Conservation (phyloP, 2,329 filamentous ascomycete species). For the Aspergillus quadrilineatus region DNA sequence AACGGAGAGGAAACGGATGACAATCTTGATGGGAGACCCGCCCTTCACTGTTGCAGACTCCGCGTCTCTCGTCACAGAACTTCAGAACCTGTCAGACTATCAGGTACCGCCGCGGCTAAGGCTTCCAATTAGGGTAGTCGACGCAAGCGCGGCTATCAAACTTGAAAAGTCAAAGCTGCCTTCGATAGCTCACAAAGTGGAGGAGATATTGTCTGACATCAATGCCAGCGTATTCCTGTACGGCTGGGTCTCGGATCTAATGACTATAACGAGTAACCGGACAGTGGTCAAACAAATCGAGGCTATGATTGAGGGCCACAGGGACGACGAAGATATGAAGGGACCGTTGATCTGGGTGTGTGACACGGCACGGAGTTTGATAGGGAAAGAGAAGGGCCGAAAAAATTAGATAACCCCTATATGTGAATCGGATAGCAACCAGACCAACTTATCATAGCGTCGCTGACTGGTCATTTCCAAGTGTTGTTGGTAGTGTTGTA, state of each 20-base stretch:
- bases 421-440: neutral
- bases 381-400: slow-evolving; percentile 62
- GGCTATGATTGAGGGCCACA: slow-evolving; percentile 54
- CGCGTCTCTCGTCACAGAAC: slow-evolving; percentile 35
- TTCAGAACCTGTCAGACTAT: slow-evolving; percentile 54
- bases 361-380: slow-evolving; percentile 63
- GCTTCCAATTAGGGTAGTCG: slow-evolving; percentile 62
- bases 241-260: slow-evolving; percentile 64
- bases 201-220: slow-evolving; percentile 55
- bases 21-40: slow-evolving; percentile 57
- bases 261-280: slow-evolving; percentile 70
- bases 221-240: slow-evolving; percentile 70
- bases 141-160: slow-evolving; percentile 46
- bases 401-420: slow-evolving; percentile 24
- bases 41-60: slow-evolving; percentile 31
- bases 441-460: neutral
- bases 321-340: slow-evolving; percentile 49
- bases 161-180: slow-evolving; percentile 45
- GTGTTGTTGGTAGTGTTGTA: neutral
- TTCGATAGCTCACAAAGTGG: slow-evolving; percentile 44
- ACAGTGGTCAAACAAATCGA: slow-evolving; percentile 67
- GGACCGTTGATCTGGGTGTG: slow-evolving; percentile 66
- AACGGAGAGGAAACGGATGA: slow-evolving; percentile 59
- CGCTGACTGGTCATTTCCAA: neutral
- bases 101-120: slow-evolving; percentile 53